Percentiles rank a stretch among this genome's conserved stretches.
phyloP scores from a whole-genome alignment of 2,329 filamentous ascomycete species.

The Fusarium veterinarium region DNA sequence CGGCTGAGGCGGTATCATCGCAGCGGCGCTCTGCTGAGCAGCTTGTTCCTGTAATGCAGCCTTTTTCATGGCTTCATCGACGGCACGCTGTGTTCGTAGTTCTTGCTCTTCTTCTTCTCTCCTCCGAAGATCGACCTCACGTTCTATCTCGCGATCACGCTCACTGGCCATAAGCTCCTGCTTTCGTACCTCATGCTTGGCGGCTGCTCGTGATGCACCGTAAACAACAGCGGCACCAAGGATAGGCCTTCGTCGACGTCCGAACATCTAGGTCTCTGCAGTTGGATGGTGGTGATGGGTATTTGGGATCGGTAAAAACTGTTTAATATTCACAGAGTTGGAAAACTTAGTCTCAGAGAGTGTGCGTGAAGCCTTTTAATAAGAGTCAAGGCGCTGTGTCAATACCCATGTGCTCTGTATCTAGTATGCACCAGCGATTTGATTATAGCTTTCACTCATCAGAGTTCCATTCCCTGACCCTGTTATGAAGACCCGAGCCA shows the following conservation, averaged over 20 bases:
- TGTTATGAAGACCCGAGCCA: no score
- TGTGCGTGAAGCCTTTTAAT: not conserved
- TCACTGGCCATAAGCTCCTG: not conserved
- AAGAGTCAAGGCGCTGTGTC: not conserved
- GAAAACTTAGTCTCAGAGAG: not conserved
- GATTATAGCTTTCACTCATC: no score
- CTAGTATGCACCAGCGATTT: no score
- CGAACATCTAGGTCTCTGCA: not conserved
- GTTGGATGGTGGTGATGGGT: not conserved
- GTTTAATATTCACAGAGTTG: not conserved
- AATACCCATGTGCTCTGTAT: no score
- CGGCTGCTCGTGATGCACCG: not conserved
- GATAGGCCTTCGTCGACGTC: not conserved
- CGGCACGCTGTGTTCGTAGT: not conserved
- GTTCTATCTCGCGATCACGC: not conserved
- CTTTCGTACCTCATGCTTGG: not conserved
- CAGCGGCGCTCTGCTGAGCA: not conserved
- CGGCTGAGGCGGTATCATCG: not conserved
- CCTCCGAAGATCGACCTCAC: not conserved
- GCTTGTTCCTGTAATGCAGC: not conserved
- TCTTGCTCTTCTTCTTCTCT: not conserved
- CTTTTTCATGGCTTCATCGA: constrained; percentile 3
- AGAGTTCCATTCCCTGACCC: no score
- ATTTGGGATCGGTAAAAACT: not conserved
- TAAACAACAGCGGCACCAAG: not conserved